A percentile compares a stretch with the other conserved stretches of the same genome.
Evolutionary conservation across 2,329 filamentous ascomycete genomes (phyloP).

Genomic region (Penicillium sp.): DNA sequence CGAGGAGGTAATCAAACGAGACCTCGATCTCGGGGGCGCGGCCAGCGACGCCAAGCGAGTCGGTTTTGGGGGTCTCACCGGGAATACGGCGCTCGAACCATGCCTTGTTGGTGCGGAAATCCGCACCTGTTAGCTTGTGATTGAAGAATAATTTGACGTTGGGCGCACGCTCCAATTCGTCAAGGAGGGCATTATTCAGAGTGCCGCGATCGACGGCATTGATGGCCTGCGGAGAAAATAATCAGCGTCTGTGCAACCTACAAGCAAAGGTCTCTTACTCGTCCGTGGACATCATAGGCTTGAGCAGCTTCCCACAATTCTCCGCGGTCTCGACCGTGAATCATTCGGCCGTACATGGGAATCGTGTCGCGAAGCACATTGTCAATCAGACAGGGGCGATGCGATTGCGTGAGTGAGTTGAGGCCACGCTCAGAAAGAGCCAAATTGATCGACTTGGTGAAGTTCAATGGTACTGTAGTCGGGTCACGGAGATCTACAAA

Average conservation of each 20-base stretch:
- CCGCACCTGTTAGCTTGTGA: constrained; percentile 85
- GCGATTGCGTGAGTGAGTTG: constrained; percentile 70
- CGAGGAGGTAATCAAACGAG: constrained; percentile 86
- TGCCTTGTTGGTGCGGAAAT: constrained; percentile 70
- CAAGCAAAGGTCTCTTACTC: constrained; percentile 51
- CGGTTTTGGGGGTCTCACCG: constrained; percentile 26
- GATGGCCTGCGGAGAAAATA: constrained; percentile 56
- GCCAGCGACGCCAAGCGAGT: constrained; percentile 31
- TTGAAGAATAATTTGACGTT: constrained; percentile 92
- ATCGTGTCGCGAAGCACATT: constrained; percentile 72
- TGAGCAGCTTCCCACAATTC: constrained; percentile 72
- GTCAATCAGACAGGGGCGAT: constrained; percentile 62
- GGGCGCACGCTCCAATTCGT: constrained; percentile 72
- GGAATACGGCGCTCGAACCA: constrained; percentile 67
- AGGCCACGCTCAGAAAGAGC: constrained; percentile 91
- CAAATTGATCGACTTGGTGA: constrained; percentile 97
- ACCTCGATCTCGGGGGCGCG: constrained; percentile 70
- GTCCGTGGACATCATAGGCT: constrained; percentile 80
- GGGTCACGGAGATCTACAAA: constrained; percentile 75
- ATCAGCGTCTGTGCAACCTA: constrained; percentile 4
- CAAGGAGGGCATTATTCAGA: constrained; percentile 76
- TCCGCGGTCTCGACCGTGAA: constrained; percentile 67
- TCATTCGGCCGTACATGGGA: constrained; percentile 95
- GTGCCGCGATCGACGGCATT: constrained; percentile 77
- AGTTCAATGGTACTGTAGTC: constrained; percentile 78